Percentiles rank a stretch among this genome's conserved stretches.
These are phyloP conservation scores for Phytophthora idaei DNA, from an alignment of 352 stramenopile genomes.

Conservation along the genomic window DNA sequence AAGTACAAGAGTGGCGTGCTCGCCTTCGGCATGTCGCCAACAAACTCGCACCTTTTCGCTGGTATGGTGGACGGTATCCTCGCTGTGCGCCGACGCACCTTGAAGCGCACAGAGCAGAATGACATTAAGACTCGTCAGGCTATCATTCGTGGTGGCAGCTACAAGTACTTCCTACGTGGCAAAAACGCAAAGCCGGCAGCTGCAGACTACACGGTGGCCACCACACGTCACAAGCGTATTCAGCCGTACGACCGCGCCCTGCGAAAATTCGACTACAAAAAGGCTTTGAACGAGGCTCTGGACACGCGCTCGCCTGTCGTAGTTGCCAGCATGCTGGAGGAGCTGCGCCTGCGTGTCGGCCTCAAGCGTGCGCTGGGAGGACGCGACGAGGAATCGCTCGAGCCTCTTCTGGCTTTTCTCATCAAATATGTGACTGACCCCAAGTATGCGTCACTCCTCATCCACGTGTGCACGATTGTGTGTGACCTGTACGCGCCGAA, in stretches of 20 bases:
- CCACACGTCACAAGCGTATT: constrained; percentile 89
- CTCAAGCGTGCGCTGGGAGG: constrained; percentile 90
- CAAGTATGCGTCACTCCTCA: constrained; percentile 92
- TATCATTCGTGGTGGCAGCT: constrained; percentile 82
- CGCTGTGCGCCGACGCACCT: constrained; percentile 77
- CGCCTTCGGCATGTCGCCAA: constrained; percentile 81
- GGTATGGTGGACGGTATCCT: constrained; percentile 81
- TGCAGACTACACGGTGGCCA: constrained; percentile 81
- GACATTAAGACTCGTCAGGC: constrained; percentile 70
- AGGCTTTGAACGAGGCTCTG: constrained; percentile 95
- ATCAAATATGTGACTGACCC: constrained; percentile 96
- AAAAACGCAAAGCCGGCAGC: constrained; percentile 80
- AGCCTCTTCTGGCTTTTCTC: constrained; percentile 95
- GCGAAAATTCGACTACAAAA: constrained; percentile 96
- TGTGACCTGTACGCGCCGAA: constrained; percentile 94
- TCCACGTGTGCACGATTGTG: constrained; percentile 93
- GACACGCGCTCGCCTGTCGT: constrained; percentile 90
- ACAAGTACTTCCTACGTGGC: constrained; percentile 91
- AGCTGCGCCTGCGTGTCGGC: constrained; percentile 92
- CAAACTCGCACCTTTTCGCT: constrained; percentile 85
- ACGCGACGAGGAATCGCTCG: constrained; percentile 94
- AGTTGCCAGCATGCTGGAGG: constrained; percentile 95
- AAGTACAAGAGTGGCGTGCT: constrained; percentile 88
- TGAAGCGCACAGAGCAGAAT: constrained; percentile 74
- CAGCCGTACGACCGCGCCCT: constrained; percentile 93